Conservation (phyloP, 2,329 filamentous ascomycete genomes). For the Fusarium torulosum region DNA sequence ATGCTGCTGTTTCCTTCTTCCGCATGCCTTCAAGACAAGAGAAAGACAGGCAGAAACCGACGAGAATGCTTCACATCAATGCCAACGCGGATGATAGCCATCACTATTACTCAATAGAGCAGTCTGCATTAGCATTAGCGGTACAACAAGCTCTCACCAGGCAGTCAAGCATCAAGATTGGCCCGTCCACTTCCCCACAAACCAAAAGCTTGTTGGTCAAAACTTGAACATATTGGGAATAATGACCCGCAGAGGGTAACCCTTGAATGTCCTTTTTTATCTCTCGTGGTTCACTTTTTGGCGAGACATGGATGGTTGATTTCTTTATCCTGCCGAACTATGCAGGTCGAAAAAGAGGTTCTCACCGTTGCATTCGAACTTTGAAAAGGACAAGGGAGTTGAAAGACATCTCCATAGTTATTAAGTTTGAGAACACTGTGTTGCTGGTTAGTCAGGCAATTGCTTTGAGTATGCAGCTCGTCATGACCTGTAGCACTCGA, state of each 20-base stretch:
- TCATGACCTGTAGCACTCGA: constrained; percentile 2
- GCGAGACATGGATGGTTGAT: constrained; percentile 16
- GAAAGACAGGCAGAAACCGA: background rate
- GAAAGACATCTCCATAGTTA: background rate
- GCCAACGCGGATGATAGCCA: background rate
- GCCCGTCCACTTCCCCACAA: constrained; percentile 41
- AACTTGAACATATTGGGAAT: constrained; percentile 33
- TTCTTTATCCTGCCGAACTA: background rate
- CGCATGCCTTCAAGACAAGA: background rate
- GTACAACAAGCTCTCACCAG: constrained; percentile 10
- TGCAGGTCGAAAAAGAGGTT: constrained; percentile 13
- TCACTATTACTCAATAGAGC: background rate
- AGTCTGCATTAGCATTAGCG: constrained; percentile 34
- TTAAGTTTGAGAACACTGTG: too few relatives aligned
- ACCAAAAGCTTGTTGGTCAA: constrained; percentile 40
- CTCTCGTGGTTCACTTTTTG: constrained; percentile 12
- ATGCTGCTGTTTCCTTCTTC: background rate
- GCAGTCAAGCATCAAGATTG: constrained; percentile 36
- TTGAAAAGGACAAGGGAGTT: constrained; percentile 4
- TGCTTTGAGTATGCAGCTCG: background rate
- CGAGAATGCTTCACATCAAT: background rate
- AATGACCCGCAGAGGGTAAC: constrained; percentile 30
- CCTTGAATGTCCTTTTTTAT: constrained; percentile 33
- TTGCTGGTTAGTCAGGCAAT: background rate
- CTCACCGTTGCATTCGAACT: constrained; percentile 1